Base-by-base conservation (phyloP, 2,329 filamentous ascomycete species). In the Colletotrichum gigasporum region DNA sequence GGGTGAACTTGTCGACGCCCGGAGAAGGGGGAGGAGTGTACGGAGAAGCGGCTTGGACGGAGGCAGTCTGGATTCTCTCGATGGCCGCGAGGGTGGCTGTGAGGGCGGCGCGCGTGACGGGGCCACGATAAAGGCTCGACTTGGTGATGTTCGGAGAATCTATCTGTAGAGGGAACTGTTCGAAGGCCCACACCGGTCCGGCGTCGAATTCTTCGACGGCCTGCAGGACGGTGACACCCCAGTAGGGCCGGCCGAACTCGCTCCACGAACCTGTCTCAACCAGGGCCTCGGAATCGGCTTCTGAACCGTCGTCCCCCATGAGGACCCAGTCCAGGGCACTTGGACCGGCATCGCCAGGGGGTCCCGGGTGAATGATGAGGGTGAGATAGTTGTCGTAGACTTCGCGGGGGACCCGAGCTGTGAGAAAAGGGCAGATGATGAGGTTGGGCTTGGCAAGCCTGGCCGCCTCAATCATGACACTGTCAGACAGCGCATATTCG, bases 161-260 rank as follows among this genome's bases (percentile, higher is more conserved):
- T 54, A 81, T 79, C 68, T 80, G 68, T 58, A 80, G 69, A 5
- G 72, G 67, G 64, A 80, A 80, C 61, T 80, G 78, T 35, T 81
- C 77, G 60, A 76, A 81, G 1, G 78, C 78, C 78, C 79, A 81
- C 7, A 81, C 76, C 0, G 78, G 79, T 6, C 79, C 79, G n/a
- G 76, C 77, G 53, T 81, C 79, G 56, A 80, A 76, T 44, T 79
- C 71, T 53, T 76, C 77, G 16, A 76, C 76, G 9, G 79, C 78
- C 65, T 80, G 74, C 6, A 75, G 68, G 16, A 80, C 73, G 3
- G 79, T 80, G 9, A 80, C 72, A 5, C 75, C 78, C 78, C 79
- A 81, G 61, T 79, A 73, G 2, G 75, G 71, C 20, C 78, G 75
- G 10, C 79, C 79, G 8, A 64, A 65, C 9, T 68, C 51, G 45